Percentiles rank a stretch among this genome's conserved stretches.
phyloP scores from a whole-genome alignment of 805 yeast genomes.

The Yarrowia phangngaensis region DNA sequence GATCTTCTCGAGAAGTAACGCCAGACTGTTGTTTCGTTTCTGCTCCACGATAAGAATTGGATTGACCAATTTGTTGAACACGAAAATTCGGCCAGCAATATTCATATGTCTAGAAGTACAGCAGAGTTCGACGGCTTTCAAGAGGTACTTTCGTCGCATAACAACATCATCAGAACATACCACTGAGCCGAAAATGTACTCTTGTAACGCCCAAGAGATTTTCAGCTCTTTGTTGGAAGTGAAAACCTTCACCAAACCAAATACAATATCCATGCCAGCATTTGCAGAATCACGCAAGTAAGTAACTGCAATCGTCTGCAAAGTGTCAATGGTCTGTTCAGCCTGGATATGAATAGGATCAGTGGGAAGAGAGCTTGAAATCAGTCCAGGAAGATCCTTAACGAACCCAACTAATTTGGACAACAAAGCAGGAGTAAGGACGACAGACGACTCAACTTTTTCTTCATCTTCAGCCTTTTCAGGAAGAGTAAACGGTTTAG shows the following conservation, averaged over 20 bases:
- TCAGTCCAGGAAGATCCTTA: constrained; percentile 4
- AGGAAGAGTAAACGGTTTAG: constrained; percentile 9
- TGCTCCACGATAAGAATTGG: constrained; percentile 64
- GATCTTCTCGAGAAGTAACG: constrained; percentile 44
- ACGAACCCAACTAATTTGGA: constrained; percentile 8
- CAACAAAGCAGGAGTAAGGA: background rate
- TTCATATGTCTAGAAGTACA: constrained; percentile 44
- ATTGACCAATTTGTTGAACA: constrained; percentile 60
- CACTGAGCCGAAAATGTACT: constrained; percentile 54
- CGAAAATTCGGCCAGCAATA: constrained; percentile 55
- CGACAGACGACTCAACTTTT: background rate
- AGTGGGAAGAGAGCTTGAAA: constrained; percentile 1
- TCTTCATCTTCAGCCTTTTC: background rate
- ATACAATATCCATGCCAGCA: constrained; percentile 41
- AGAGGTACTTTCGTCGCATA: constrained; percentile 50
- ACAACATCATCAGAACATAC: constrained; percentile 50
- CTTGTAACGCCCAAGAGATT: constrained; percentile 49
- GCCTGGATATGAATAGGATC: constrained; percentile 60
- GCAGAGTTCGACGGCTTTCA: constrained; percentile 49
- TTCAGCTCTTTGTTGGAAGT: constrained; percentile 43
- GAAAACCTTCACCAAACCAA: constrained; percentile 46
- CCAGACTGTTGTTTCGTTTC: constrained; percentile 47
- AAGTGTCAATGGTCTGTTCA: constrained; percentile 60
- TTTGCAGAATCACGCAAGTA: constrained; percentile 33
- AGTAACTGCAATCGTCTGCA: constrained; percentile 50